Conservation (phyloP, 2,329 filamentous ascomycete species). For the Stagonosporopsis cucurbitacearum region DNA sequence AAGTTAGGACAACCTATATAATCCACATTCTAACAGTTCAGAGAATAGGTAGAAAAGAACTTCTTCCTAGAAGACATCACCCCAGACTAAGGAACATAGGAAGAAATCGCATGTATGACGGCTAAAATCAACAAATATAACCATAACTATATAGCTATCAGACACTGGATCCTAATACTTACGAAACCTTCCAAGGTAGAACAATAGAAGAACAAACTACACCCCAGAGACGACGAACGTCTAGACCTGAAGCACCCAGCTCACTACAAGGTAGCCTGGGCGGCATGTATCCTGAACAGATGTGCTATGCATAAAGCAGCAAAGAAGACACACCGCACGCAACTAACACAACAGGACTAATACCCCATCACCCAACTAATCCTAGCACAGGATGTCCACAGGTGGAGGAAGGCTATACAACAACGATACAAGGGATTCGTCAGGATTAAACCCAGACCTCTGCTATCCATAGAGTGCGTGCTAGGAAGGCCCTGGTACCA, state of each 20-base stretch:
- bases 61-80: not conserved
- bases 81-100: not conserved
- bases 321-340: not conserved
- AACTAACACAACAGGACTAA: not conserved
- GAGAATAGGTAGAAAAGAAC: not conserved
- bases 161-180: not conserved
- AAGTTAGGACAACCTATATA: not conserved
- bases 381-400: not conserved
- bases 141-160: not conserved
- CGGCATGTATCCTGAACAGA: not conserved
- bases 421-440: not conserved
- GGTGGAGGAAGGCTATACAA: not conserved
- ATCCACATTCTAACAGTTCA: not conserved
- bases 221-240: not conserved
- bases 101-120: not conserved
- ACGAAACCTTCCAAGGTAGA: not conserved
- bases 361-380: not conserved
- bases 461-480: not conserved
- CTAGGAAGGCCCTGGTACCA: not conserved
- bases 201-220: not conserved
- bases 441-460: not conserved
- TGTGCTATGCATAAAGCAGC: not conserved
- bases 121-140: not conserved
- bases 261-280: not conserved
- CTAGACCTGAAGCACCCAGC: not conserved